Conservation (phyloP, 1,284 basidiomycete species). For the Phenoliferia sp. region DNA sequence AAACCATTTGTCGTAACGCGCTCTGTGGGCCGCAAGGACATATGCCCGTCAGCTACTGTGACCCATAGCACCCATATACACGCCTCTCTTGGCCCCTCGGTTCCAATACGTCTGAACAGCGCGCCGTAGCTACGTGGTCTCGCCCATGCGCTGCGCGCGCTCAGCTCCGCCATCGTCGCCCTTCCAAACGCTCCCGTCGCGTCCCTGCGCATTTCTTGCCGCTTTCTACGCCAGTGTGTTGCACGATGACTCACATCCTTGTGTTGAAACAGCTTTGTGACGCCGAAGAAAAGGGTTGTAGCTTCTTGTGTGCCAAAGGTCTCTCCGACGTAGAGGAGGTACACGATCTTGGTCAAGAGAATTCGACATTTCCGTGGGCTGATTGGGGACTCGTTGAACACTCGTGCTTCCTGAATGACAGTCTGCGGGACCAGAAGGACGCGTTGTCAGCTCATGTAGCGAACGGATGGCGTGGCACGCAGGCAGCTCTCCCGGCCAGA, state of each 20-base stretch:
- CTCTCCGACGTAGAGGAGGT: slow-evolving; percentile 93
- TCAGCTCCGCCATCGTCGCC: not conserved
- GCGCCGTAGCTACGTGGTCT: not conserved
- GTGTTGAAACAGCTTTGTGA: slow-evolving; percentile 98
- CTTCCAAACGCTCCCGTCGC: not conserved
- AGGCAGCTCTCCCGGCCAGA: not conserved
- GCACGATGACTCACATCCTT: slow-evolving; percentile 74
- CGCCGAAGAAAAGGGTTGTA: slow-evolving; percentile 96
- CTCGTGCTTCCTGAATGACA: slow-evolving; percentile 93
- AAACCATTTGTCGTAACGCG: slow-evolving; percentile 95
- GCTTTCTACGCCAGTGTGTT: not conserved
- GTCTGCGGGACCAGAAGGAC: slow-evolving; percentile 46
- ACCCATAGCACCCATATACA: not conserved
- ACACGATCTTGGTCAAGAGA: slow-evolving; percentile 91
- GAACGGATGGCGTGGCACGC: not conserved
- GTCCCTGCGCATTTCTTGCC: not conserved
- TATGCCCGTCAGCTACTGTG: not conserved
- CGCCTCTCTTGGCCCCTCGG: not conserved
- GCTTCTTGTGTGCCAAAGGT: slow-evolving; percentile 93
- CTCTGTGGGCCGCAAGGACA: slow-evolving; percentile 52
- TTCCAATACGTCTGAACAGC: not conserved
- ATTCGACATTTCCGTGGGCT: slow-evolving; percentile 82
- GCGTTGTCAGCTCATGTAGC: not conserved
- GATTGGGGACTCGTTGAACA: slow-evolving; percentile 99
- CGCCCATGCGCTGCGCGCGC: not conserved